A percentile compares a stretch with the other conserved stretches of the same genome.
Evolutionary conservation across 768 basidiomycete genomes (phyloP).

Genomic region (Mycena vitilis): DNA sequence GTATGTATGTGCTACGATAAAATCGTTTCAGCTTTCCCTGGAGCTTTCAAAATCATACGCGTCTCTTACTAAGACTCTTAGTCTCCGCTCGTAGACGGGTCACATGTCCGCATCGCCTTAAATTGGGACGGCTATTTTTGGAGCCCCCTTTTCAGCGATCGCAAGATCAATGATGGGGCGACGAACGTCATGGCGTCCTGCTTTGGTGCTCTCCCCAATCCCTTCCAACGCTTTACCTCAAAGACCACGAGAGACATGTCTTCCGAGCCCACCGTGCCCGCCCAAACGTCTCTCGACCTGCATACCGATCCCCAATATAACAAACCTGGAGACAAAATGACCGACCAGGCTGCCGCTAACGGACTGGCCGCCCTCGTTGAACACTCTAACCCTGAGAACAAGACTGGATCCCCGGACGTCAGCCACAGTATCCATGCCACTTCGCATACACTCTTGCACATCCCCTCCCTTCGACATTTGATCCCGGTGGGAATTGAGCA

Average conservation of each 20-base stretch:
- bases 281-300: conserved; percentile 35
- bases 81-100: too few relatives aligned
- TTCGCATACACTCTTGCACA: conserved; percentile 40
- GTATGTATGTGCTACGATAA: too few relatives aligned
- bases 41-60: too few relatives aligned
- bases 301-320: too few relatives aligned
- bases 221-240: conserved; percentile 5
- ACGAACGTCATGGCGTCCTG: conserved; percentile 6
- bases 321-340: conserved; percentile 3
- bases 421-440: conserved; percentile 49
- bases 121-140: too few relatives aligned
- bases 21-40: too few relatives aligned
- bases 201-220: conserved; percentile 6
- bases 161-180: not conserved
- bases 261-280: conserved; percentile 14
- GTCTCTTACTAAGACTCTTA: too few relatives aligned
- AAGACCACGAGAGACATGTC: conserved; percentile 17
- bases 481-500: conserved; percentile 53
- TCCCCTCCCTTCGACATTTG: conserved; percentile 57
- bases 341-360: conserved; percentile 23
- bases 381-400: conserved; percentile 47
- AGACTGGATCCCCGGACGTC: conserved; percentile 41
- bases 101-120: too few relatives aligned
- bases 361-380: conserved; percentile 38
- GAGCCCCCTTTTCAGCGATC: too few relatives aligned